These are phyloP conservation scores for Neoboletus brunneissimus DNA, from an alignment of 768 basidiomycete genomes.

Conservation along the genomic window DNA sequence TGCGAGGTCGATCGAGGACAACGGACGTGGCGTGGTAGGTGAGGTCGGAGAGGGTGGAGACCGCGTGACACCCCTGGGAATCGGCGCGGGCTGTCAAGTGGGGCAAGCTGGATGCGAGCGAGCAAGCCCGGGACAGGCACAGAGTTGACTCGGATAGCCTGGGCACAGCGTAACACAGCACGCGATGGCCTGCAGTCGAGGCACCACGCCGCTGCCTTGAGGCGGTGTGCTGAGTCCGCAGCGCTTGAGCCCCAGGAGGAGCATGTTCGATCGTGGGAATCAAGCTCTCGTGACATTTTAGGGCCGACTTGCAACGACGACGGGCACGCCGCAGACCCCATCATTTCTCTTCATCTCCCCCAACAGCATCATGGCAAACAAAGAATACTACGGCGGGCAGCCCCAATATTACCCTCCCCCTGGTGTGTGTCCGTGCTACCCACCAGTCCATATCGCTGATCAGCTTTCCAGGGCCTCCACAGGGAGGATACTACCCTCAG, in stretches of 20 bases:
- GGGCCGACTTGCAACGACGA: slow-evolving; percentile 15
- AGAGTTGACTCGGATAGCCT: neutral
- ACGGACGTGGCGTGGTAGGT: neutral
- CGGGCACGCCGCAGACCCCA: slow-evolving; percentile 9
- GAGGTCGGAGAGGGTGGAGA: neutral
- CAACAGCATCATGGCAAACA: slow-evolving; percentile 55
- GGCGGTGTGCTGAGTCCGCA: slow-evolving; percentile 9
- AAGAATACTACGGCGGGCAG: slow-evolving; percentile 65
- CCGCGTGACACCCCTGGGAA: slow-evolving; percentile 22
- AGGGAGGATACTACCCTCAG: slow-evolving; percentile 71
- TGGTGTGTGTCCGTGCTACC: slow-evolving; percentile 33
- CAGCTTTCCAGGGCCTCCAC: slow-evolving; percentile 50
- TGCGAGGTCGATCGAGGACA: neutral
- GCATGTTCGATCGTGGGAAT: slow-evolving; percentile 22
- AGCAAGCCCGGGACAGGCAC: neutral
- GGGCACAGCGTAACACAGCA: slow-evolving; percentile 13
- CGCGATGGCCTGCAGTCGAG: neutral
- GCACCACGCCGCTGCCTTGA: slow-evolving; percentile 19
- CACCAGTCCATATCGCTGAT: slow-evolving; percentile 3
- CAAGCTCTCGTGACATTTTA: slow-evolving; percentile 22
- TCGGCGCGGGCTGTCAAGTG: neutral
- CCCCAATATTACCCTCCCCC: slow-evolving; percentile 57
- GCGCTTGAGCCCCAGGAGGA: neutral
- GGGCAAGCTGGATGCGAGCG: slow-evolving; percentile 1
- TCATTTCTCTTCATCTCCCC: slow-evolving; percentile 17